Evolutionary conservation across 2,329 filamentous ascomycete genomes (phyloP), one percentile per base, ranked within the genome.

Genomic region (Ophiostoma australiae): DNA sequence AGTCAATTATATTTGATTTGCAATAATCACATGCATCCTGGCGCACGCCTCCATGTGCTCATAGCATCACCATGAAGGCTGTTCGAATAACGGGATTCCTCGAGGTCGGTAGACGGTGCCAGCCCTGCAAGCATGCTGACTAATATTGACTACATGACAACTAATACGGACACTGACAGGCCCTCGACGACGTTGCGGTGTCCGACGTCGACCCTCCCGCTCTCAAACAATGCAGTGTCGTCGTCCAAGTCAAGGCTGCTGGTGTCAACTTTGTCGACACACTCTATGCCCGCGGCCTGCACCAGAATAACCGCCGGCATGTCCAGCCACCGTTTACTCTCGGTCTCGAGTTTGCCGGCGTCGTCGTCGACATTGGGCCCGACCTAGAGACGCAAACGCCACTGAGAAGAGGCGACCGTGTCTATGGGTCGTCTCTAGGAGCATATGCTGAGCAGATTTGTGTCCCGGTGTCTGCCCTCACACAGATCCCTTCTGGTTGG

Each of bases 231-330:
- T 23, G 52, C 52, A n/a, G 27, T 2, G 52, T 31, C 20, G 23
- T 58, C 17, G 52, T 58, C 6, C 70, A 69, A 39, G 82, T 88
- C 69, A 83, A 83, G 1, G 85, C 86, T 72, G 84, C 84, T 70
- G 85, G 85, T 4, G 80, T 87, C 31, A 88, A 88, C 70, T 87
- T 87, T 75, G 86, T 88, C 67, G 87, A 89, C 75, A 82, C 86
- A 10, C 81, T 89, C 67, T 88, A 89, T 76, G 80, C 84, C 2
- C 81, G 81, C 75, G 87, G 86, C 8, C 82, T 84, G 73, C 87
- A 89, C 75, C 86, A 89, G 75, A 89, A 89, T 76, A 88, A 88
- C 76, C 80, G 79, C 39, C 81, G 81, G n/a, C 82, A 86, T 70
- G 82, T 86, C 52, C 80, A 79, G 41, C 87, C 86, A 1, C 86